Percentiles rank a stretch among this genome's conserved stretches.
phyloP scores from a whole-genome alignment of 441 rosid species.

The Eutrema salsugineum region DNA sequence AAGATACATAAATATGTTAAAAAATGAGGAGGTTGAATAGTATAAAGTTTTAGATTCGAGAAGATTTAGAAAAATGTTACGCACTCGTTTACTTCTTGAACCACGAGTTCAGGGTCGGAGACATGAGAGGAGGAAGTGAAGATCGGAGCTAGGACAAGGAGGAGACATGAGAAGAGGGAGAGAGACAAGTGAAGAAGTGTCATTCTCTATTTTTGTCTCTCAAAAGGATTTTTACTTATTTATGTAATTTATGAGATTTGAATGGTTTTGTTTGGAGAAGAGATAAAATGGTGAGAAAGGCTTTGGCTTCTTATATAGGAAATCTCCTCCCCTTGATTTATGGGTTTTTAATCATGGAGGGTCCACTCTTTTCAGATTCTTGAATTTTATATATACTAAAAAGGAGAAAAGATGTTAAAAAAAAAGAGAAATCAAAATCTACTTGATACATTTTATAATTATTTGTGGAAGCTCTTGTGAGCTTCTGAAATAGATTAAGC shows the following conservation, averaged over 20 bases:
- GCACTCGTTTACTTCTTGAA: conserved; percentile 33
- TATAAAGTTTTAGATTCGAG: not conserved
- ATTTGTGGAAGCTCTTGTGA: not conserved
- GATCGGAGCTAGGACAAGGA: conserved; percentile 29
- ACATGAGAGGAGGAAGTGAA: conserved; percentile 28
- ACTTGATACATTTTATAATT: not conserved
- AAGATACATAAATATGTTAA: not conserved
- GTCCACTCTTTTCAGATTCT: conserved; percentile 15
- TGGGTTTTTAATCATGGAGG: not conserved
- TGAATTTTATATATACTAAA: not conserved
- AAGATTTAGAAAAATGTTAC: not conserved
- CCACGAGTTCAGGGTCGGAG: conserved; percentile 29
- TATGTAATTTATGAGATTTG: conserved; percentile 25
- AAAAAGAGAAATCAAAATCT: not conserved
- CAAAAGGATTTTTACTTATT: conserved; percentile 2
- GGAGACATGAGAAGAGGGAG: conserved; percentile 32
- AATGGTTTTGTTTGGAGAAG: conserved; percentile 22
- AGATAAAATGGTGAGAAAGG: conserved; percentile 21
- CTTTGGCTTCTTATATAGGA: conserved; percentile 28
- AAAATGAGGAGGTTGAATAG: not conserved
- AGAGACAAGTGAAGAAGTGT: conserved; percentile 33
- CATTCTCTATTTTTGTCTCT: conserved; percentile 32
- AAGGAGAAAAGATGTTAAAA: not conserved
- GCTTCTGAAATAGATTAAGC: not conserved
- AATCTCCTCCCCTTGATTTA: conserved; percentile 8